A percentile compares a stretch with the other conserved stretches of the same genome.
These are phyloP conservation scores for Dalbergia cochinchinensis DNA, from an alignment of 306 rosid species.

Conservation along the genomic window DNA sequence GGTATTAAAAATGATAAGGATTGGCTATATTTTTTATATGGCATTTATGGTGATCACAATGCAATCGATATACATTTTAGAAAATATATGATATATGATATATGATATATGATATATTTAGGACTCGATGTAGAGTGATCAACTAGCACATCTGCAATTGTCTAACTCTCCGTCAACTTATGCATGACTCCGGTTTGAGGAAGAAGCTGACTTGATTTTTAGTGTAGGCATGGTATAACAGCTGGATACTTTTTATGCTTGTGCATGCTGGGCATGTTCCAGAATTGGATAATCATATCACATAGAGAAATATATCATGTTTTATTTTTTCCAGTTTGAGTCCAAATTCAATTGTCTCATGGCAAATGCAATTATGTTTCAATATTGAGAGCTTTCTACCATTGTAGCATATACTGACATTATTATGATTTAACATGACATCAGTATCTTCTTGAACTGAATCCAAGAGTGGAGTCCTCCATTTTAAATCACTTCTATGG, in stretches of 20 bases:
- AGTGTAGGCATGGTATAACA: slow-evolving; percentile 2
- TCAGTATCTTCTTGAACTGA: slow-evolving; percentile 7
- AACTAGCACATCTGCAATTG: slow-evolving; percentile 7
- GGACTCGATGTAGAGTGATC: slow-evolving; percentile 14
- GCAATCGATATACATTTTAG: slow-evolving; percentile 24
- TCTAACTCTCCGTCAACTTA: slow-evolving; percentile 25
- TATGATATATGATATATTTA: slow-evolving; percentile 29
- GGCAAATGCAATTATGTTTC: neutral
- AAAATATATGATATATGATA: slow-evolving; percentile 38
- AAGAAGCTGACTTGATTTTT: slow-evolving; percentile 19
- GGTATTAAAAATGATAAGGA: slow-evolving; percentile 1
- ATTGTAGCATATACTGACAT: slow-evolving; percentile 8
- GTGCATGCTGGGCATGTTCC: slow-evolving; percentile 27
- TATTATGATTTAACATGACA: slow-evolving; percentile 17
- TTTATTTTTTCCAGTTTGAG: slow-evolving; percentile 21
- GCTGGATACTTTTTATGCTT: slow-evolving; percentile 27
- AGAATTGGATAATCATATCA: neutral
- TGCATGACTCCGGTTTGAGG: neutral
- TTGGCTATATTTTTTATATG: slow-evolving; percentile 12
- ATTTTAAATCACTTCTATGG: slow-evolving; percentile 14
- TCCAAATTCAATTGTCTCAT: slow-evolving; percentile 27
- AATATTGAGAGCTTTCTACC: slow-evolving; percentile 10
- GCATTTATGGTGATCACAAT: slow-evolving; percentile 24
- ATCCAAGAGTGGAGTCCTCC: slow-evolving; percentile 10
- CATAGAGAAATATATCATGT: slow-evolving; percentile 21